These are phyloP conservation scores for Lodderomyces metapsilosis DNA, from an alignment of 1,139 yeast species.

Conservation along the genomic window DNA sequence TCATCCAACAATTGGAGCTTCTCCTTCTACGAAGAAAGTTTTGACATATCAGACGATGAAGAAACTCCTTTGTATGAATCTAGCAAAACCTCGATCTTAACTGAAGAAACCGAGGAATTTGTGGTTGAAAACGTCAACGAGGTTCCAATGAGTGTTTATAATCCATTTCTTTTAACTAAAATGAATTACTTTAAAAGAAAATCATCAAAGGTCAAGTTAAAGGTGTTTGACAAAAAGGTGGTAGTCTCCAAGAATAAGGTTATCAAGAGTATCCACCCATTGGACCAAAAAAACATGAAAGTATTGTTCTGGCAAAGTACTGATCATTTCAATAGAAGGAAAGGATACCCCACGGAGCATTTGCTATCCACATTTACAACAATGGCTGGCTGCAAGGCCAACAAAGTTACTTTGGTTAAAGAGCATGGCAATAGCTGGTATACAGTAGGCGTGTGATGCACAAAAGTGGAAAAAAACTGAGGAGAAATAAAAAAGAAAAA, in stretches of 20 bases:
- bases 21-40: conserved; percentile 12
- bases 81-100: conserved; percentile 1
- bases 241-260: conserved; percentile 2
- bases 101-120: background rate
- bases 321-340: conserved; percentile 10
- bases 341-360: conserved; percentile 10
- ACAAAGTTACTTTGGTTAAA: background rate
- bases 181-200: conserved; percentile 13
- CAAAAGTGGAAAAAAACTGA: background rate
- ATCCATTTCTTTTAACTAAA: conserved; percentile 14
- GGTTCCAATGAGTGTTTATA: conserved; percentile 7
- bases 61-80: background rate
- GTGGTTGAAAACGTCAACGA: background rate
- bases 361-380: conserved; percentile 1
- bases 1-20: conserved; percentile 13
- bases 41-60: conserved; percentile 1
- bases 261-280: background rate
- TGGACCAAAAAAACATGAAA: background rate
- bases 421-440: conserved; percentile 2
- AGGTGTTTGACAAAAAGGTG: conserved; percentile 6
- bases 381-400: background rate
- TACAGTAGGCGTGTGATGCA: conserved; percentile 4
- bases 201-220: conserved; percentile 4
- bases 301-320: conserved; percentile 9
- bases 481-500: conserved; percentile 1